These are phyloP conservation scores for Paramecium primaurelia DNA, from an alignment of 73 alveolate genomes.

Conservation along the genomic window DNA sequence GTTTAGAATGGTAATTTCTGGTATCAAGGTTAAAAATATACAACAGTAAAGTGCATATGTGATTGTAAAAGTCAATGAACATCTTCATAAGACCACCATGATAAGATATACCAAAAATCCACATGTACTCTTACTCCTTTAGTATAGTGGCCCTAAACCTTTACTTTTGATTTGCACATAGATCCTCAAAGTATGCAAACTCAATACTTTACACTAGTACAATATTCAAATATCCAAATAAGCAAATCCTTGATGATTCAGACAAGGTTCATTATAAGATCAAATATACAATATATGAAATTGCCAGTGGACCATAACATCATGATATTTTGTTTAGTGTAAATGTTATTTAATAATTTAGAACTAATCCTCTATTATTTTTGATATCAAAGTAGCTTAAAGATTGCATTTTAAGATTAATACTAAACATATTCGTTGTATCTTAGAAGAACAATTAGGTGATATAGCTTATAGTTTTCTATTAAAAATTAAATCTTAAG, in stretches of 20 bases:
- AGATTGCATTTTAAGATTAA: not conserved
- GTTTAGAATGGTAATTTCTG: slow-evolving; percentile 18
- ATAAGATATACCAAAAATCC: slow-evolving; percentile 28
- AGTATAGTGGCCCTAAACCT: slow-evolving; percentile 1
- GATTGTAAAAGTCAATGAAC: not conserved
- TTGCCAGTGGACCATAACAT: not conserved
- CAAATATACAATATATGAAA: not conserved
- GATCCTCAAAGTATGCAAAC: not conserved
- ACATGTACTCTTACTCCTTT: slow-evolving; percentile 6
- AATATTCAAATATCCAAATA: not conserved
- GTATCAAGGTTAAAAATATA: not conserved
- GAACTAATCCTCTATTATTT: not conserved
- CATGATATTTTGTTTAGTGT: slow-evolving; percentile 27
- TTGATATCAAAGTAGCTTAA: not conserved
- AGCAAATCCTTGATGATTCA: slow-evolving; percentile 16
- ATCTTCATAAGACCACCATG: not conserved
- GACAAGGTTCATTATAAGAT: slow-evolving; percentile 6
- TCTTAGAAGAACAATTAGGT: not conserved
- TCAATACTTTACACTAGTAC: not conserved
- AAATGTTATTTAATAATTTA: not conserved
- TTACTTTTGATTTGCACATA: not conserved
- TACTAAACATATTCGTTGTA: not conserved
- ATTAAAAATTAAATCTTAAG: slow-evolving; percentile 1
- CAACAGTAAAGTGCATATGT: slow-evolving; percentile 5
- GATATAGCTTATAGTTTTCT: slow-evolving; percentile 16